Evolutionary conservation across 306 rosid species (phyloP), one percentile per base, ranked within the genome.

Genomic region (Cicer judaicum): DNA sequence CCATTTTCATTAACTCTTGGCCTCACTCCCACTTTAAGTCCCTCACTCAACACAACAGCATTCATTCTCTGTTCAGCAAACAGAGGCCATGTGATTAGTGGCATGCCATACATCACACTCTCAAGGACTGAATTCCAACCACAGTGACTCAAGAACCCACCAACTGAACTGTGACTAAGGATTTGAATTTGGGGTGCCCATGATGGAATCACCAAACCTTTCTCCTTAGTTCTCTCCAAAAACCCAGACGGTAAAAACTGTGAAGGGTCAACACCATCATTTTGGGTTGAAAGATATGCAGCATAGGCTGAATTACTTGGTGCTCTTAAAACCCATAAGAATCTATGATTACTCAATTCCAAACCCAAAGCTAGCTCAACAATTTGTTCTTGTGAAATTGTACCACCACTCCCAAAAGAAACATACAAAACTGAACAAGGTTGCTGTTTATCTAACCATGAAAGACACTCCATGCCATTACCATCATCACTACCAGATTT

Each of bases 401-500:
- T 73, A 7, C 77, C 77, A 10, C 59, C 77, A n/a, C 77, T 73
- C 34, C 87, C 84, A 50, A 80, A 84, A 8, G 82, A 76, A 3
- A 85, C 73, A 75, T 34, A 81, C 64, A 84, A 10, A 34, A 84
- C 85, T 0, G 84, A 80, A 47, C 49, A 60, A 5, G 13, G 36
- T 10, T 67, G 19, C 0, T 84, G 82, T 21, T 39, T 59, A 50
- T 50, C 79, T 62, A 78, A 60, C 82, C 85, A 78, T 40, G 5
- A 7, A 0, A 56, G 1, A 18, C 76, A 78, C 41, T 60, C 80
- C 38, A 14, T 8, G 16, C 15, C 53, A 36, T 41, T 63, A 1
- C 41, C 72, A 36, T 65, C 56, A 52, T 41, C 55, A 53, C 8
- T 44, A 53, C 8, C 5, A 40, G 21, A 59, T 44, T 7, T 11